Percentiles rank a stretch among this genome's conserved stretches.
Conservation (phyloP, 2,329 filamentous ascomycete genomes). For the Fusarium anguioides region DNA sequence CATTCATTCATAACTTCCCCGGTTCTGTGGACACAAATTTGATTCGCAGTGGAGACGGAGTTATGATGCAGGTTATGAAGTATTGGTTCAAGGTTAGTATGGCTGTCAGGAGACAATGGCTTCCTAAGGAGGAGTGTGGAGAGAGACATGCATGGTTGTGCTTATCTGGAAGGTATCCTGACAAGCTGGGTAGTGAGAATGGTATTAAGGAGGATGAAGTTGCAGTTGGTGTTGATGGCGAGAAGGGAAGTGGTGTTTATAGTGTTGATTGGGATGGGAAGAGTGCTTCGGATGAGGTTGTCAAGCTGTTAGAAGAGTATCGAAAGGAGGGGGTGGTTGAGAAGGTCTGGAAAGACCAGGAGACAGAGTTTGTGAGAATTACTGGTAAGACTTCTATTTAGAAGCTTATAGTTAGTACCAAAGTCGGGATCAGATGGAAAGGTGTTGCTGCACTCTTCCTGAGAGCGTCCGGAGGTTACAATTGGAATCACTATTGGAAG, state of each 20-base stretch:
- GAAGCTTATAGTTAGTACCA: too few relatives aligned
- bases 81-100: constrained; percentile 20
- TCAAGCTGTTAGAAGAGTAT: constrained; percentile 30
- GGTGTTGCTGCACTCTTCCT: too few relatives aligned
- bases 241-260: constrained; percentile 41
- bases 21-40: constrained; percentile 45
- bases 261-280: constrained; percentile 41
- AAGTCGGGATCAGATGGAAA: too few relatives aligned
- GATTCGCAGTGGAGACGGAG: constrained; percentile 34
- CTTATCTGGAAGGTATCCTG: constrained; percentile 34
- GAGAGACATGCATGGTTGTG: constrained; percentile 45
- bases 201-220: background rate
- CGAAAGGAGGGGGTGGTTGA: constrained; percentile 34
- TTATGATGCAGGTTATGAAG: constrained; percentile 32
- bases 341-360: constrained; percentile 39
- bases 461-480: too few relatives aligned
- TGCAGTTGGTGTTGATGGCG: constrained; percentile 35
- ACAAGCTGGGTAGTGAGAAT: background rate
- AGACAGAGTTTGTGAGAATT: constrained; percentile 41
- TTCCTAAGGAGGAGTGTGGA: constrained; percentile 38
- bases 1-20: constrained; percentile 48
- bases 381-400: constrained; percentile 10
- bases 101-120: constrained; percentile 10
- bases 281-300: constrained; percentile 22
- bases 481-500: too few relatives aligned